phyloP scores from a whole-genome alignment of 2,329 filamentous ascomycete genomes.

The Gnomoniopsis sp. region DNA sequence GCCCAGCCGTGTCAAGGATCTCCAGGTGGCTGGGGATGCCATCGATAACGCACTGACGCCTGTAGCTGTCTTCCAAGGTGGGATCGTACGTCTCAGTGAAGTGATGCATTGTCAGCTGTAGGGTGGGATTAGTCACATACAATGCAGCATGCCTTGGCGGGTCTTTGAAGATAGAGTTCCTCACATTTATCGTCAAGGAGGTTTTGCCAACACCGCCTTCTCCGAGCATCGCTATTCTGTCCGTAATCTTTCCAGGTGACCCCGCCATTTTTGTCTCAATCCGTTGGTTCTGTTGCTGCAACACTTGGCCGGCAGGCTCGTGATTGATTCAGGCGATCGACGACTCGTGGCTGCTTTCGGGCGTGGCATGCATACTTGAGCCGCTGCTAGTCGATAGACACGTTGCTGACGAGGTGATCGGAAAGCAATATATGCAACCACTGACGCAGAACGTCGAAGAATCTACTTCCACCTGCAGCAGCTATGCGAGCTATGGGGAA shows the following conservation, averaged over 20 bases:
- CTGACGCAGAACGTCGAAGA: too few species aligned
- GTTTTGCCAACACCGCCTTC: constrained; percentile 18
- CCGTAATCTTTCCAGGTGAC: constrained; percentile 12
- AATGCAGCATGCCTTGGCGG: not conserved
- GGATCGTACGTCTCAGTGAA: constrained; percentile 18
- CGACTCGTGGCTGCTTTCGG: too few species aligned
- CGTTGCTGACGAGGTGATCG: too few species aligned
- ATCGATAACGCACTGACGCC: constrained; percentile 17
- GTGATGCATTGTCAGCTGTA: constrained; percentile 16
- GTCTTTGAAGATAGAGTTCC: not conserved
- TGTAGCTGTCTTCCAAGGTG: constrained; percentile 17
- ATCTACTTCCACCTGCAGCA: too few species aligned
- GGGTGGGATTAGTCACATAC: not conserved
- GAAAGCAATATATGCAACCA: too few species aligned
- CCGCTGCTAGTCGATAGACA: too few species aligned
- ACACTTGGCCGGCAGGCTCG: too few species aligned
- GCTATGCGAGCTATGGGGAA: too few species aligned
- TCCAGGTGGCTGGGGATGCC: constrained; percentile 13
- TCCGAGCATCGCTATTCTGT: constrained; percentile 17
- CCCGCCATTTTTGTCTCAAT: not conserved
- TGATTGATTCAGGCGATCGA: too few species aligned
- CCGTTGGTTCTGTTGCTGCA: not conserved
- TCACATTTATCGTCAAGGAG: constrained; percentile 15
- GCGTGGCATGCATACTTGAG: too few species aligned
- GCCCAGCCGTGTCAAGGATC: constrained; percentile 18